These are phyloP conservation scores for Plasmodium fragile DNA, from an alignment of 169 alveolate genomes.

Conservation along the genomic window DNA sequence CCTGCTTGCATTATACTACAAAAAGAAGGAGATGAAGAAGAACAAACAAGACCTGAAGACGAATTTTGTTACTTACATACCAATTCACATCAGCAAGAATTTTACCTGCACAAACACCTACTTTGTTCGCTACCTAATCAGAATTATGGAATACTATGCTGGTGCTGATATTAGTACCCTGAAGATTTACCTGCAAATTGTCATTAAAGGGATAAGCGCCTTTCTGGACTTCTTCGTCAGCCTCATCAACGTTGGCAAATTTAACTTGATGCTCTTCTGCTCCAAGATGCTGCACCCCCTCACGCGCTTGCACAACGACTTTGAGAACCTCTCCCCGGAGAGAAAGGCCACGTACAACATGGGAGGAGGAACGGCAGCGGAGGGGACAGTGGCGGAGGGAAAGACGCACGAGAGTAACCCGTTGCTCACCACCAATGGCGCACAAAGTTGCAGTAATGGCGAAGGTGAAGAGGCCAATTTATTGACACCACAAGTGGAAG, in stretches of 20 bases:
- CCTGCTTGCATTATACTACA: slow-evolving; percentile 38
- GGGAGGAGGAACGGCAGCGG: background rate
- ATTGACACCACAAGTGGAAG: background rate
- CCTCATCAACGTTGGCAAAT: slow-evolving; percentile 57
- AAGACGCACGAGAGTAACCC: background rate
- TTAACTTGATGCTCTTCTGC: slow-evolving; percentile 39
- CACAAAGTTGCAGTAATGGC: background rate
- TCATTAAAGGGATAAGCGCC: slow-evolving; percentile 49
- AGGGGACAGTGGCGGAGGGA: background rate
- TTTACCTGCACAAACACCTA: slow-evolving; percentile 73
- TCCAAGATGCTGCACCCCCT: slow-evolving; percentile 71
- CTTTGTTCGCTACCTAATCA: slow-evolving; percentile 54
- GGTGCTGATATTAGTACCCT: slow-evolving; percentile 9
- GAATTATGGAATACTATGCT: slow-evolving; percentile 50
- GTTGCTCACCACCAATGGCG: background rate
- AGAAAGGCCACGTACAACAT: background rate
- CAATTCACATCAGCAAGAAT: slow-evolving; percentile 74
- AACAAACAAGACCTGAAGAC: slow-evolving; percentile 2
- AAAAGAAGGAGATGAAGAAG: slow-evolving; percentile 48
- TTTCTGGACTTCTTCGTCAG: slow-evolving; percentile 53
- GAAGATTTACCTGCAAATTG: slow-evolving; percentile 48
- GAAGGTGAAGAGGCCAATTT: background rate
- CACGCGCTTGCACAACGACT: slow-evolving; percentile 24
- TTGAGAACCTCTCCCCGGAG: slow-evolving; percentile 3
- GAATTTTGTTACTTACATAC: slow-evolving; percentile 47